phyloP scores from a whole-genome alignment of 495 filamentous ascomycete genomes.

The Xylaria flabelliformis region DNA sequence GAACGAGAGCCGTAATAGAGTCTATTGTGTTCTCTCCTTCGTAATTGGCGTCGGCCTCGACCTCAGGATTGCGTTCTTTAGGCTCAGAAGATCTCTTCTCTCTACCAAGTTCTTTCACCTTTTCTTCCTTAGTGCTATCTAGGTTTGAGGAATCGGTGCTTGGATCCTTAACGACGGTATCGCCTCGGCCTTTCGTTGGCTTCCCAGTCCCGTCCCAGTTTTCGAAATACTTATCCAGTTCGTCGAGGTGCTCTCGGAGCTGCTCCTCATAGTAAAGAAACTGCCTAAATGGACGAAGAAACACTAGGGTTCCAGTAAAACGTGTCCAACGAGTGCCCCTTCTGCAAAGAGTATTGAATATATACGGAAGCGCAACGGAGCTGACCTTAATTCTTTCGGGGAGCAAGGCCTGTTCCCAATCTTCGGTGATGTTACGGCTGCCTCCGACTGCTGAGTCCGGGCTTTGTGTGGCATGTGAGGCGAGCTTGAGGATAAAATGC shows the following conservation, averaged over 20 bases:
- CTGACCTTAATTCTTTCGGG: background rate
- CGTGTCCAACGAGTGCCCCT: too few relatives aligned
- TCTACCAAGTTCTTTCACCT: background rate
- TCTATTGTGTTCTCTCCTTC: background rate
- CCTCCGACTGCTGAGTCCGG: background rate
- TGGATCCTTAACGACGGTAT: background rate
- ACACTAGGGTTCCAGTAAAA: background rate
- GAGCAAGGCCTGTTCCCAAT: background rate
- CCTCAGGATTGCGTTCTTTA: background rate
- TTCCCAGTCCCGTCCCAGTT: background rate
- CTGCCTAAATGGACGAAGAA: background rate
- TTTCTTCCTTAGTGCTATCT: background rate
- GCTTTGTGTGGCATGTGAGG: background rate
- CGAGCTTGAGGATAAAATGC: background rate
- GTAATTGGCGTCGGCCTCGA: background rate
- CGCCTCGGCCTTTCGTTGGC: background rate
- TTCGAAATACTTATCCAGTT: background rate
- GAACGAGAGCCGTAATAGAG: background rate
- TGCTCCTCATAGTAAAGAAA: background rate
- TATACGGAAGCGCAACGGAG: background rate
- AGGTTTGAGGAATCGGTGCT: background rate
- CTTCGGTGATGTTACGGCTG: background rate
- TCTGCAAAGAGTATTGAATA: too few relatives aligned
- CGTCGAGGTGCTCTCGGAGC: background rate
- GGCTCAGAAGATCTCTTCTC: background rate